phyloP scores from a whole-genome alignment of 2,329 filamentous ascomycete species.

The Periconia sp. region DNA sequence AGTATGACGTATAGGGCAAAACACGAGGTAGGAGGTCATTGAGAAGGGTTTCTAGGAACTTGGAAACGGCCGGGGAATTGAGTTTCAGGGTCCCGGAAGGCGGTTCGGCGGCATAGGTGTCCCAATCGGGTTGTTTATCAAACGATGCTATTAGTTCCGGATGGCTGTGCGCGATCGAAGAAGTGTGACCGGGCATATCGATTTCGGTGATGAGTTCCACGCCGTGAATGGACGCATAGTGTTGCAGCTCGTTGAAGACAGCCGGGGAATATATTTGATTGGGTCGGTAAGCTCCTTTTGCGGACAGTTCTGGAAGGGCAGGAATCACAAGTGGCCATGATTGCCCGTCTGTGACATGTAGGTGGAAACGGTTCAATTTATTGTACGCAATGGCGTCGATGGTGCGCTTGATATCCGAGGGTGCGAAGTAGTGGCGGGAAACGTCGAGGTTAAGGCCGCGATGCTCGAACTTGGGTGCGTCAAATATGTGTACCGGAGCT shows the following conservation, averaged over 20 bases:
- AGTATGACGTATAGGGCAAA: constrained; percentile 68
- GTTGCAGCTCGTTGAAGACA: constrained; percentile 68
- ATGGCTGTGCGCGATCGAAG: constrained; percentile 64
- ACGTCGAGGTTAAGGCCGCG: constrained; percentile 81
- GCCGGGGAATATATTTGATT: constrained; percentile 67
- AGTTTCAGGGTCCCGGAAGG: constrained; percentile 70
- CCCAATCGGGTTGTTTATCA: constrained; percentile 57
- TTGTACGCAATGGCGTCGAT: constrained; percentile 77
- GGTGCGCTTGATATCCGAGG: constrained; percentile 69
- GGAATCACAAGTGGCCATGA: constrained; percentile 85
- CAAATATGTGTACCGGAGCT: constrained; percentile 71
- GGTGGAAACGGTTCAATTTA: constrained; percentile 80
- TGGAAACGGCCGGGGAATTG: constrained; percentile 69
- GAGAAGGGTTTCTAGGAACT: constrained; percentile 72
- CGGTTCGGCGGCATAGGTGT: constrained; percentile 56
- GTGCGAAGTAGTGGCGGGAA: constrained; percentile 69
- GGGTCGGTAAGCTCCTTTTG: constrained; percentile 71
- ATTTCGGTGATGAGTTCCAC: constrained; percentile 75
- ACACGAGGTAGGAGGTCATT: constrained; percentile 69
- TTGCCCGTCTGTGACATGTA: constrained; percentile 81
- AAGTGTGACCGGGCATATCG: constrained; percentile 79
- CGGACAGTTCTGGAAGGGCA: constrained; percentile 68
- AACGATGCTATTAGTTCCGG: constrained; percentile 72
- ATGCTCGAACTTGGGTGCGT: constrained; percentile 73
- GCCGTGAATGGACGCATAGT: constrained; percentile 68